Base-by-base conservation (phyloP, 257 asterid species). In the Buddleja alternifolia region DNA sequence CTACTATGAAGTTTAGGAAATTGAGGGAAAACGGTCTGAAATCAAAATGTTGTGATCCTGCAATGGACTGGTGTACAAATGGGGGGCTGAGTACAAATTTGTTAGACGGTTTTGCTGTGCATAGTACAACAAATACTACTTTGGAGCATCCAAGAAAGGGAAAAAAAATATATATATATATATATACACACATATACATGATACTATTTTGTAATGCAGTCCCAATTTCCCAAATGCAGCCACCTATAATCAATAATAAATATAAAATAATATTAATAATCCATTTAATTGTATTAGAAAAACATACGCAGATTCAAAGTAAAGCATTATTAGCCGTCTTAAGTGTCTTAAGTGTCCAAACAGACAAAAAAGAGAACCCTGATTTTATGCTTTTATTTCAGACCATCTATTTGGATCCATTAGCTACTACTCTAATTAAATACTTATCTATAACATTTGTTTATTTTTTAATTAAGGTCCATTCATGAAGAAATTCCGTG, bases 321-420 rank as follows among this genome's bases (percentile, higher is more conserved):
- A 66, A 51, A 73, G 7, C 39, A 66, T 73, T 52, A 68, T 68
- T 62, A 36, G 71, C 75, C 75, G 75, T 66, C 69, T 29, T 66
- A 29, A 25, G 63, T 68, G 75, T 66, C 69, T 29, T 66, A 29
- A 25, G 63, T 68, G 75, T 59, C 29, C 17, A 57, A 50, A 57
- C 36, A 39, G 72, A 41, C 70, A 48, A 65, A 60, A 69, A 24
- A 55, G 61, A 76, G 56, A 70, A 51, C 52, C 19, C 2, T 19
- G 1, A 20, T 39, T 50, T 68, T 14, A 29, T 58, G 9, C 60
- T 74, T 61, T 63, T 19, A 58, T 20, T 63, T 65, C 12, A 34
- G 66, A 70, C 77, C 77, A 73, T 59, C 58, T 73, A 16, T 65
- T 70, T 71, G 56, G 57, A 70, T 45, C 63, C 63, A 17, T 56